phyloP scores from a whole-genome alignment of 768 basidiomycete genomes.

The Russula sp. region DNA sequence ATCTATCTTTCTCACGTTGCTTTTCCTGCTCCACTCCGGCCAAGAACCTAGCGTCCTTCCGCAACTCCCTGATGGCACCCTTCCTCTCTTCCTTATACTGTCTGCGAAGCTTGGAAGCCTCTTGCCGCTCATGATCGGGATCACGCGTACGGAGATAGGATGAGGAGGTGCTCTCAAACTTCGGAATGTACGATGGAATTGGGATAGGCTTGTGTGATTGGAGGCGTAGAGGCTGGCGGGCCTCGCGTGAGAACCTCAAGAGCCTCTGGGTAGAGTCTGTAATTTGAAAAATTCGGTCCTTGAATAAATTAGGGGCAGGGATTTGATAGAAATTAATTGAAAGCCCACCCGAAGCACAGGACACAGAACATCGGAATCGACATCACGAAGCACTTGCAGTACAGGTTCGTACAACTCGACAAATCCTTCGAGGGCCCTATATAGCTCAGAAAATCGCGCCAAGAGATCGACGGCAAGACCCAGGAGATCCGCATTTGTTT shows the following conservation, averaged over 20 bases:
- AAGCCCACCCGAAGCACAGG: constrained; percentile 47
- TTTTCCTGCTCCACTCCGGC: constrained; percentile 80
- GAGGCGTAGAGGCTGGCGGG: constrained; percentile 70
- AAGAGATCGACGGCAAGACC: constrained; percentile 56
- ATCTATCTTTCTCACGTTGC: constrained; percentile 75
- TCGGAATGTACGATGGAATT: constrained; percentile 88
- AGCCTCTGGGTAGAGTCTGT: constrained; percentile 37
- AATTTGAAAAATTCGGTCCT: constrained; percentile 10
- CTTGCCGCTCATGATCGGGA: constrained; percentile 88
- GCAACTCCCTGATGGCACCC: constrained; percentile 91
- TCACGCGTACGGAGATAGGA: constrained; percentile 75
- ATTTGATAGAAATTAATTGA: background rate
- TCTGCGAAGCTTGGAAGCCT: constrained; percentile 73
- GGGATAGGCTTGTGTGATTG: constrained; percentile 97
- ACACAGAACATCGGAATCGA: constrained; percentile 42
- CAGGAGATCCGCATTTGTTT: constrained; percentile 68
- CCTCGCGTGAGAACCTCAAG: constrained; percentile 63
- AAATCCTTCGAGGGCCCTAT: constrained; percentile 74
- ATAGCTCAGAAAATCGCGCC: constrained; percentile 62
- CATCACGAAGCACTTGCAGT: constrained; percentile 43
- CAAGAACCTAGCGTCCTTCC: constrained; percentile 93
- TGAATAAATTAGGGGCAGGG: background rate
- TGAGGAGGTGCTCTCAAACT: constrained; percentile 75
- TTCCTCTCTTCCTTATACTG: constrained; percentile 94
- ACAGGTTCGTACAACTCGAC: constrained; percentile 79